These are phyloP conservation scores for Pichia sp. DNA, from an alignment of 1,139 yeast species.

Conservation along the genomic window DNA sequence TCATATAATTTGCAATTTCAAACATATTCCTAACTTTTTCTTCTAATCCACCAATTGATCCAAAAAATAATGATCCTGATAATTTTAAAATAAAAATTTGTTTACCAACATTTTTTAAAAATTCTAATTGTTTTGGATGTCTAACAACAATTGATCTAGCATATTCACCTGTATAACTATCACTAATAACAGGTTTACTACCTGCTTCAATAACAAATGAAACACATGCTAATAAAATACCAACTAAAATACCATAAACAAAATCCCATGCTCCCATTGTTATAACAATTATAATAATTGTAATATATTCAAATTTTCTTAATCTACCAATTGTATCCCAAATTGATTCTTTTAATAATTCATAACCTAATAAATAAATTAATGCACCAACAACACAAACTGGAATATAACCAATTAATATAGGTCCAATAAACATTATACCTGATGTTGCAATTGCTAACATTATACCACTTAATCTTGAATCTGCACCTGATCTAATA, in stretches of 20 bases:
- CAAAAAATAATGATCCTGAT: constrained; percentile 87
- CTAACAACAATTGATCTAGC: constrained; percentile 91
- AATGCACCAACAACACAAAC: constrained; percentile 93
- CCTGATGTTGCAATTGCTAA: constrained; percentile 74
- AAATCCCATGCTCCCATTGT: constrained; percentile 97
- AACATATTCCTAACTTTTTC: constrained; percentile 61
- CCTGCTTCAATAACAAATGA: constrained; percentile 91
- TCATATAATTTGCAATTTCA: constrained; percentile 44
- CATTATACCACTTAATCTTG: constrained; percentile 79
- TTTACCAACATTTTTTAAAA: constrained; percentile 77
- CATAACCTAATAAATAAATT: constrained; percentile 85
- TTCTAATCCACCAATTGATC: constrained; percentile 91
- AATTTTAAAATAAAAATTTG: constrained; percentile 85
- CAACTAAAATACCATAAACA: constrained; percentile 86
- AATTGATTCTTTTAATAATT: constrained; percentile 77
- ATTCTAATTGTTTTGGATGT: constrained; percentile 85
- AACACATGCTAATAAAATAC: constrained; percentile 84
- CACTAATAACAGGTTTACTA: constrained; percentile 72
- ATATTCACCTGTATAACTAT: constrained; percentile 78
- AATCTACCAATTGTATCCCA: constrained; percentile 80
- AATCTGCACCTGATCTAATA: constrained; percentile 91
- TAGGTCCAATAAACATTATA: constrained; percentile 86
- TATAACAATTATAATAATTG: constrained; percentile 76
- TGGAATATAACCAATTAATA: constrained; percentile 88
- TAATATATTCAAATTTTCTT: constrained; percentile 69